phyloP scores from a whole-genome alignment of 768 basidiomycete genomes.

The Lenzites betulinus region DNA sequence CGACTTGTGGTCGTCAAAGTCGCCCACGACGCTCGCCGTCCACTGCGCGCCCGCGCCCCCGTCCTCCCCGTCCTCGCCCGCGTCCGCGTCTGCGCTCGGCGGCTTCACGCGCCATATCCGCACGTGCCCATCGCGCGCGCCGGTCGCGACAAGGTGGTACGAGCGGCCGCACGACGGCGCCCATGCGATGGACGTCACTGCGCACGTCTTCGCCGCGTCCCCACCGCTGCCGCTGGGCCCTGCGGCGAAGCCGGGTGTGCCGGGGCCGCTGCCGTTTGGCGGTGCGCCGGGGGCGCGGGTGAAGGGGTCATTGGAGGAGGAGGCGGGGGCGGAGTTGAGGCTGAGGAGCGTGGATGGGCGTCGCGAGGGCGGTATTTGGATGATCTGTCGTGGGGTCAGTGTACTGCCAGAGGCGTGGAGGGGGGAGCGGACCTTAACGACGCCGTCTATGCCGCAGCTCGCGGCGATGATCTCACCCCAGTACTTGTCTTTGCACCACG shows the following conservation, averaged over 20 bases:
- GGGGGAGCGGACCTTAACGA: constrained; percentile 64
- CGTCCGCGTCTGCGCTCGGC: constrained; percentile 37
- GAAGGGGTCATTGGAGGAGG: constrained; percentile 42
- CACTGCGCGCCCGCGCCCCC: constrained; percentile 61
- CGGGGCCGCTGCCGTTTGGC: constrained; percentile 24
- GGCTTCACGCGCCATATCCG: constrained; percentile 87
- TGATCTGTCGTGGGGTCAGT: constrained; percentile 48
- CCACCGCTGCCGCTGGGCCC: constrained; percentile 33
- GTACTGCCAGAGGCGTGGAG: neutral
- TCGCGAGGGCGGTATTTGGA: constrained; percentile 69
- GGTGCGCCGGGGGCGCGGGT: constrained; percentile 22
- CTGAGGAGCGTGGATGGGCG: constrained; percentile 65
- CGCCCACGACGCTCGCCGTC: constrained; percentile 75
- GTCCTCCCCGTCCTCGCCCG: constrained; percentile 42
- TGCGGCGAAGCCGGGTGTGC: constrained; percentile 6
- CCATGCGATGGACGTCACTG: constrained; percentile 88
- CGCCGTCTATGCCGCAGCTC: constrained; percentile 67
- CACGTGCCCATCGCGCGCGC: constrained; percentile 83
- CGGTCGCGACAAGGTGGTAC: constrained; percentile 93
- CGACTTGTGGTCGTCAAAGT: constrained; percentile 88
- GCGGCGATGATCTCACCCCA: constrained; percentile 92
- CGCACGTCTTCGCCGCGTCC: constrained; percentile 47
- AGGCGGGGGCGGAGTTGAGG: constrained; percentile 44
- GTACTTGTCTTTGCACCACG: constrained; percentile 95
- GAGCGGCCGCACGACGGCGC: constrained; percentile 92